Base-by-base conservation (phyloP, 75 land plant species). In the Azolla pinnata region DNA sequence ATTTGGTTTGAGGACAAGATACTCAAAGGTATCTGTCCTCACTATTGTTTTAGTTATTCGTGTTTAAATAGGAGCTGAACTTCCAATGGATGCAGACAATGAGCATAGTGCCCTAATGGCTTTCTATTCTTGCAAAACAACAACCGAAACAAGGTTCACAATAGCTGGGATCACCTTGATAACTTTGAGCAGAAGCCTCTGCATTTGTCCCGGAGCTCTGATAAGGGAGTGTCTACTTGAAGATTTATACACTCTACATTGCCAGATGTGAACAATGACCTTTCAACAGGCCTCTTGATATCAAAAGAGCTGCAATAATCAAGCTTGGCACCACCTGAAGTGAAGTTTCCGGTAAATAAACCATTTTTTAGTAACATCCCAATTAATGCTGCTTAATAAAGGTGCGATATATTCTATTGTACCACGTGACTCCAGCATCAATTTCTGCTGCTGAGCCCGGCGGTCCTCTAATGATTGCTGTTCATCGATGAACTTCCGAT, bases 221-320 rank as follows among this genome's bases (percentile, higher is more conserved):
- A 28, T 26, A 81, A 71, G 44, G 61, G 56, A 28, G 76, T 33
- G 42, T 55, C 69, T 35, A 67, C 74, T 38, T 71, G 77, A 62
- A 77, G 32, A 67, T 79, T 81, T 33, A 79, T 47, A 64, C 97
- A 90, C 32, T 79, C 75, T 29, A 88, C 61, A 21, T 28, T 55
- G 34, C 69, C 74, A 1, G 65, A 59, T 51, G 29, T 63, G 26
- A 83, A 40, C 54, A 81, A 47, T 0, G 76, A 64, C 56, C 97
- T 82, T 33, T 86, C 97, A 31, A 87, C 42, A 2, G 89, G 74
- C 63, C 85, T 93, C 53, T 95, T 71, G 79, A 88, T 66, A 67
- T 93, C 98, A 85, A 93, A 93, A 44, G 76, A 73, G 66, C 59
- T 80, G 70, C 79, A 70, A 59, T 63, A 91, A 49, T 80, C 89